A percentile compares a stretch with the other conserved stretches of the same genome.
phyloP scores from a whole-genome alignment of 257 asterid genomes.

The Ajuga chamaepitys region DNA sequence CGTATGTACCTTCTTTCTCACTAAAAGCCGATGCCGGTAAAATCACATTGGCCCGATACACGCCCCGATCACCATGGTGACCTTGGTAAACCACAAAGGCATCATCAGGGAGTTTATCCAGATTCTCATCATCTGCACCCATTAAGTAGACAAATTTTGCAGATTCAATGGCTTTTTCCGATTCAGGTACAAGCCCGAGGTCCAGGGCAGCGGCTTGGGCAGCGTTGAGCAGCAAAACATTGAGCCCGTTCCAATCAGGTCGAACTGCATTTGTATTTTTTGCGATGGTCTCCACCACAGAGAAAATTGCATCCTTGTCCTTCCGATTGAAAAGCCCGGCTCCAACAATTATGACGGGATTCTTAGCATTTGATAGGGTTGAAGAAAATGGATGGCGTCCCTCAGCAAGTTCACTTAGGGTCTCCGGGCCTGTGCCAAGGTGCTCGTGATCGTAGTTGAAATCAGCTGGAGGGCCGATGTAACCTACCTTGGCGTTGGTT shows the following conservation, averaged over 20 bases:
- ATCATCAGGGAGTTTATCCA: slow-evolving; percentile 74
- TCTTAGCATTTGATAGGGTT: slow-evolving; percentile 62
- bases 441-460: slow-evolving; percentile 88
- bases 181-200: slow-evolving; percentile 90
- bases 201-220: slow-evolving; percentile 98
- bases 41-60: slow-evolving; percentile 92
- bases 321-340: slow-evolving; percentile 70
- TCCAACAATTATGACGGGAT: slow-evolving; percentile 80
- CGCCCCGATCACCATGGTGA: slow-evolving; percentile 86
- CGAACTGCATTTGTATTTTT: slow-evolving; percentile 57
- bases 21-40: slow-evolving; percentile 88
- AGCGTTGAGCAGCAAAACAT: slow-evolving; percentile 69
- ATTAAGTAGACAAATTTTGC: slow-evolving; percentile 81
- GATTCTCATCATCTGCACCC: slow-evolving; percentile 88
- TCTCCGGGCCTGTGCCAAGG: slow-evolving; percentile 77
- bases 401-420: slow-evolving; percentile 64
- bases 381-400: slow-evolving; percentile 77
- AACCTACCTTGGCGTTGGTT: slow-evolving; percentile 83
- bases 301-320: slow-evolving; percentile 77
- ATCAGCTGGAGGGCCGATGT: slow-evolving; percentile 77
- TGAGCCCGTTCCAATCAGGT: slow-evolving; percentile 89
- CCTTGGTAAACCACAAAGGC: slow-evolving; percentile 99
- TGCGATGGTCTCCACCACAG: slow-evolving; percentile 60
- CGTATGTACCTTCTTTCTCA: slow-evolving; percentile 92
- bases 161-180: slow-evolving; percentile 58